Base-by-base conservation (phyloP, 352 stramenopile genomes). In the Blastocystis hominis region DNA sequence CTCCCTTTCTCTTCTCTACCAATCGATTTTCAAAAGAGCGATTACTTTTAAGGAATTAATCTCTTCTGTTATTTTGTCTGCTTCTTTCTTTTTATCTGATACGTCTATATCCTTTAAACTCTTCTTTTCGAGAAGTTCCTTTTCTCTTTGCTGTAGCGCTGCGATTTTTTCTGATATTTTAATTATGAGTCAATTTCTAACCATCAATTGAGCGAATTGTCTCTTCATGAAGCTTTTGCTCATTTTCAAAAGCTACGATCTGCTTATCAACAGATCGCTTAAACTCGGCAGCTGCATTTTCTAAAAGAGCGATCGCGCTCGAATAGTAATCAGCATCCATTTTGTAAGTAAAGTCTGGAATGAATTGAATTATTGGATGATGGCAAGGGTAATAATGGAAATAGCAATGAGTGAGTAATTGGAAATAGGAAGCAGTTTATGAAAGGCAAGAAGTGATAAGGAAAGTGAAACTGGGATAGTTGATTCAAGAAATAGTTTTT, bases 41-140 rank as follows among this genome's bases (percentile, higher is more conserved):
- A 17, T 42, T 53, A 76, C 66, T 20, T 76, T 76, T 30, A 76
- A n/a, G 15, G 40, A 24, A 38, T 76, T 42, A 55, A 76, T 76
- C 38, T 76, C 66, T 13, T 47, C 55, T 76, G 53, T 36, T n/a
- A 76, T 76, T 46, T 34, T 53, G 20, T 76, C 66, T 56, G 55
- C 55, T 42, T 76, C 66, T 30, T 76, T 42, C 7, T 56, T 76
- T n/a, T 42, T 76, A 13, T 24, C 40, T 55, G 20, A 20, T 42
- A 76, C 53, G 24, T 55, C 24, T 20, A 56, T n/a, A 56, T 76
- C 66, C 38, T 76, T 76, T 20, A 20, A 36, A 30, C 55, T 36
- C 20, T 76, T 36, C 66, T 76, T 76, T 9, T 53, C 66, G 24
- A 56, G 20, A 42, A 76, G 66, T 55, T 76, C 5, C 10, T 34